Percentiles rank a stretch among this genome's conserved stretches.
Conservation (phyloP, 31 red algal species). For the Bonnemaisonia californica region DNA sequence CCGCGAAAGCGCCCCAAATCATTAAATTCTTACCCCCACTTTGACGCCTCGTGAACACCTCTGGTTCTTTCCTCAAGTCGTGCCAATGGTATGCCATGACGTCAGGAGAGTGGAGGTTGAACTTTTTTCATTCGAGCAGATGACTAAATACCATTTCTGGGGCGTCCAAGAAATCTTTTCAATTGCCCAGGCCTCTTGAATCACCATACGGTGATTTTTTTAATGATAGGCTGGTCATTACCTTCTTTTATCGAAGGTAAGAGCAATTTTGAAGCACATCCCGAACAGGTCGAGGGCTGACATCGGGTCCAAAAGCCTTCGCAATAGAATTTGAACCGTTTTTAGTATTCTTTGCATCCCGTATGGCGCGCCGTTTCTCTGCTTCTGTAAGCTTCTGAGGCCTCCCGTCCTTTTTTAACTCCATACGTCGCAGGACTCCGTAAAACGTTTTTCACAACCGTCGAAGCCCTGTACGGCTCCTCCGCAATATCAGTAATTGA, state of each 20-base stretch:
- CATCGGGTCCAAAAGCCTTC: not conserved
- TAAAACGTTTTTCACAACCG: no score
- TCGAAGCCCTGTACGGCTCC: no score
- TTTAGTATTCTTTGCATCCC: not conserved
- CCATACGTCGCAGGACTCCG: no score
- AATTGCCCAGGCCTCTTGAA: not conserved
- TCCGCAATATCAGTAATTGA: no score
- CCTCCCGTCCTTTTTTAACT: no score
- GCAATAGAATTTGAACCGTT: not conserved
- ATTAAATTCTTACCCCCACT: slow-evolving; percentile 2
- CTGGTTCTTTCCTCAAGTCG: slow-evolving; percentile 1
- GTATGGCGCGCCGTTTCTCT: not conserved
- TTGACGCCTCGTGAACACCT: not conserved
- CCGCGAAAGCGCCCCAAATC: not conserved
- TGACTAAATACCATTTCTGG: no score
- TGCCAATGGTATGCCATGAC: not conserved
- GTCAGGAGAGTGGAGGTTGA: slow-evolving; percentile 5
- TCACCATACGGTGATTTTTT: not conserved
- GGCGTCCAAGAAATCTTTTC: not conserved
- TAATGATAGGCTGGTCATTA: not conserved
- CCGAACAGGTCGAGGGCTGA: not conserved
- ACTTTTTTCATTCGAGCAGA: not conserved
- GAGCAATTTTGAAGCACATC: not conserved
- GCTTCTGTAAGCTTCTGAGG: not conserved
- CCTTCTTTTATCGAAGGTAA: not conserved